Evolutionary conservation across 257 asterid genomes (phyloP), one percentile per base, ranked within the genome.

Genomic region (Solanum clarkiae): DNA sequence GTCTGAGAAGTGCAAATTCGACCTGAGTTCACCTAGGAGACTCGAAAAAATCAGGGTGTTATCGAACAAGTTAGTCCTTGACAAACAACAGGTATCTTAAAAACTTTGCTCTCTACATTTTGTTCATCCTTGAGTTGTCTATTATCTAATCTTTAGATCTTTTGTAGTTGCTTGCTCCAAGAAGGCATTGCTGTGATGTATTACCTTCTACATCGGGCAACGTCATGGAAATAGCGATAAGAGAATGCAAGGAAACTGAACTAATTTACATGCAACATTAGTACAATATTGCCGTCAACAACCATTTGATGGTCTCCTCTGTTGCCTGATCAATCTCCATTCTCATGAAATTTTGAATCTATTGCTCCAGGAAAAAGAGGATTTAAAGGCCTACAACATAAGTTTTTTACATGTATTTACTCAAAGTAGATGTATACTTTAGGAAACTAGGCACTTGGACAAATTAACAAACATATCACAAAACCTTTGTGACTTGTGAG

Each of bases 121-220:
- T 45, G 82, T 77, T 54, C 62, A 16, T 26, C 29, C 5, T 77
- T 32, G n/a, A 14, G 0, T 14, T 40, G 42, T n/a, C 20, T 36
- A 18, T 13, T 18, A 1, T 24, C 40, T n/a, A n/a, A 22, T 11
- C 4, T 72, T 60, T 5, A 70, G 18, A 3, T 2, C 18, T 11
- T 44, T n/a, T 63, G 62, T 90, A 95, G 98, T 90, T 95, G 69
- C 90, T 84, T 18, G 93, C 97, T 40, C 96, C 97, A 10, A 84
- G 99, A 88, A 92, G 99, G 88, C 95, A 95, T 45, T 94, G 99
- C 24, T 95, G 99, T 66, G 97, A 95, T 80, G 97, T 94, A 56
- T 68, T 90, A 90, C 92, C 91, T 57, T 87, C 93, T 49, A 84
- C 93, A 9, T 88, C 86, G 3, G 90, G 86, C 29, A 84, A 80